These are phyloP conservation scores for Coccomyxa sp. DNA, from an alignment of 139 green algal genomes.

Conservation along the genomic window DNA sequence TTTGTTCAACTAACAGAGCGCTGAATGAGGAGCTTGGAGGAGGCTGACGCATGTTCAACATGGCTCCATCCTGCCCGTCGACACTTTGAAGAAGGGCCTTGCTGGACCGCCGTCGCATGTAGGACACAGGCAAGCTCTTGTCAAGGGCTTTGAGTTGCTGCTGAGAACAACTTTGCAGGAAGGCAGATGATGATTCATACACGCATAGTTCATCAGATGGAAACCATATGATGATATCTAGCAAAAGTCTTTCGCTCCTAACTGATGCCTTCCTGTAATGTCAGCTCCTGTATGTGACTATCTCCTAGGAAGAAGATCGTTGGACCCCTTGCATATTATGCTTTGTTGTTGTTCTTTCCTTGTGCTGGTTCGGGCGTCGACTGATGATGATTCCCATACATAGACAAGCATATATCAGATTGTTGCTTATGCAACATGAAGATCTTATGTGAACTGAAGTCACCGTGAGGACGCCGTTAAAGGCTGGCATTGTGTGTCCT, in stretches of 20 bases:
- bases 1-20: no score
- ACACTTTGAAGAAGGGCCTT: neutral
- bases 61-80: neutral
- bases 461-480: neutral
- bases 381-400: neutral
- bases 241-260: constrained; percentile 1
- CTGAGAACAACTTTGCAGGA: neutral
- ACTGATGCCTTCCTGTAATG: neutral
- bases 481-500: no score
- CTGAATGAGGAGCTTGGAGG: neutral
- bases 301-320: no score
- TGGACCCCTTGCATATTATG: no score
- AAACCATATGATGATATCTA: neutral
- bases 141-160: neutral
- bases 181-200: constrained; percentile 1
- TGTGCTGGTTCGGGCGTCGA: no score
- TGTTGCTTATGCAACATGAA: neutral
- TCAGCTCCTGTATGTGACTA: neutral
- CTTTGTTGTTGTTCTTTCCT: no score
- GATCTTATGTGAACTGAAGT: neutral
- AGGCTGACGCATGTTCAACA: neutral
- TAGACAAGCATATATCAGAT: constrained; percentile 1
- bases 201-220: neutral
- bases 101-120: neutral
- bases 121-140: neutral